Base-by-base conservation (phyloP, 2,329 filamentous ascomycete species). In the Neofusicoccum umdonicola region DNA sequence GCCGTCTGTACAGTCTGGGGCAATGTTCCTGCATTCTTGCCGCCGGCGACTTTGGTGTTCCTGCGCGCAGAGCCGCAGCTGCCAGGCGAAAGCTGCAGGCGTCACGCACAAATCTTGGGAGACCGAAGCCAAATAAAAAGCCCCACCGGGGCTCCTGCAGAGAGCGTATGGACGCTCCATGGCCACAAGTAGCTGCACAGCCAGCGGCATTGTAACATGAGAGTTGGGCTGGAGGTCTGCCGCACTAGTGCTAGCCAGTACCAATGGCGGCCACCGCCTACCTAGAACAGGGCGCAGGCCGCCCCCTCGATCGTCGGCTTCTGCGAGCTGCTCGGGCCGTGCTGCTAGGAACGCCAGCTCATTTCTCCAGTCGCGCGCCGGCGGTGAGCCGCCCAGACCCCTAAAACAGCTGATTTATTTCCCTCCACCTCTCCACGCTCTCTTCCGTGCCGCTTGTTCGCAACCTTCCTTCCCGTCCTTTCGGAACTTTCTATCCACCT, bases 351-450 rank as follows among this genome's bases (percentile, higher is more conserved):
- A 60, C 56, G 56, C 56, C 56, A 60, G 56, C 56, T 60, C 56
- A 60, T 60, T 60, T 60, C 27, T 37, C 56, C 56, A 60, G 42
- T 60, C 56, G 41, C 42, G 56, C 56, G 56, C 56, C 56, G 56
- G 56, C 56, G 56, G 56, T 60, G 56, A 60, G 42, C 56, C 56
- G 41, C 56, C 42, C 41, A 60, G 56, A 47, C 56, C 56, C 56
- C 56, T 60, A 60, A 60, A 47, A 60, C 56, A 60, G 56, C 41
- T 60, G 56, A 60, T 60, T 60, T 60, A 60, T 60, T 45, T 60
- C 56, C 56, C 56, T 60, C 56, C 31, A 22, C 22, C 58, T 62
- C 58, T 48, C 58, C 61, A 47, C 61, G 47, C 39, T 63, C 47
- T 52, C 61, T 52, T 52, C 61, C 48, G 61, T 39, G 58, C 45